Base-by-base conservation (phyloP, 1,284 basidiomycete species). In the Cryptococcus deneoformans region DNA sequence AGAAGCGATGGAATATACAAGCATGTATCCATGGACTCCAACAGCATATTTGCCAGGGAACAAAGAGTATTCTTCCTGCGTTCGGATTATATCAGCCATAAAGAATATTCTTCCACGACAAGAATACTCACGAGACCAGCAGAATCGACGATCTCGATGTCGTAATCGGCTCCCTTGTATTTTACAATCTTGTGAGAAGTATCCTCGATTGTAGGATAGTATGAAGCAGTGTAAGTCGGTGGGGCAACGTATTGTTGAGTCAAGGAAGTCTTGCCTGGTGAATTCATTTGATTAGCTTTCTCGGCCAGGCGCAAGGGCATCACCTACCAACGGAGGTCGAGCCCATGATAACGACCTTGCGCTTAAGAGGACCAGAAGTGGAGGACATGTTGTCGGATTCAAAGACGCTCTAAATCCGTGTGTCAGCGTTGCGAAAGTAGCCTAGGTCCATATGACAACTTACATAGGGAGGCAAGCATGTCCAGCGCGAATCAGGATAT, bases 71-170 rank as follows among this genome's bases (percentile, higher is more conserved):
- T 92, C 90, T 69, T 92, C 90, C 87, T 99, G 72, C 2, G 11
- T 52, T 35, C 14, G 47, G 14, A 37, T 34, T 24, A 29, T 29
- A 29, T 52, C 47, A 60, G 50, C 52, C 48, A 29, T 29, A 29
- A 29, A 29, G 29, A 29, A 29, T 29, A 29, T 5, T 4, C 29
- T 29, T 29, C 37, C 6, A 16, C 11, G 29, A 4, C 29, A 3
- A 5, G 24, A 29, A 44, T 6, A 68, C 79, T 63, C 40, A 81
- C 80, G 69, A 82, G 93, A 50, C 96, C 96, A 55, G 96, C 96
- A 59, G 94, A 97, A 79, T 99, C 96, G 73, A 99, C 92, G 80
- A 99, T 97, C 80, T 98, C 93, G 80, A 92, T 92, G 65, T 92
- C 86, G 73, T 91, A 98, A 65, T 93, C 88, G 46, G 85, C 82